phyloP scores from a whole-genome alignment of 2,329 filamentous ascomycete genomes.

The Colletotrichum sp. region DNA sequence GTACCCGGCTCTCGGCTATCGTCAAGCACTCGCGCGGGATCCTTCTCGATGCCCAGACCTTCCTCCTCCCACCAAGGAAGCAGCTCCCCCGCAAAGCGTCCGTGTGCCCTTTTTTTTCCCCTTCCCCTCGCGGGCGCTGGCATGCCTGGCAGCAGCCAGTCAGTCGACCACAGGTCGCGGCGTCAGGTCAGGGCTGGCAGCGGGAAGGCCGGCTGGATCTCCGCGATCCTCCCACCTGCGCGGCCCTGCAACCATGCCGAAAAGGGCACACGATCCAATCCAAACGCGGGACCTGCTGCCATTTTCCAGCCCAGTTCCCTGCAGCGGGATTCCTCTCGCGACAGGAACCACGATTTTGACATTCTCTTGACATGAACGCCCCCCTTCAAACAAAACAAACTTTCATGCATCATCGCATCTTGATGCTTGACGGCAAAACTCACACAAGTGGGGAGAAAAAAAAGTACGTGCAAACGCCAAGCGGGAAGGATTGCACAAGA shows the following conservation, averaged over 20 bases:
- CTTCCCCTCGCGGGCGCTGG: background rate
- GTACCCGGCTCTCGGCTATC: background rate
- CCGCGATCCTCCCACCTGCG: background rate
- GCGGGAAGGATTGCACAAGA: background rate
- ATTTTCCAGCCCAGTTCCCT: background rate
- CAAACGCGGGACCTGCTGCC: background rate
- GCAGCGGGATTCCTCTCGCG: background rate
- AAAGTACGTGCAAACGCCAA: background rate
- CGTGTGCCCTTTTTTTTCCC: background rate
- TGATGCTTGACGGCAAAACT: background rate
- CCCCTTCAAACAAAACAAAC: background rate
- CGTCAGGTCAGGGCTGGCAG: background rate
- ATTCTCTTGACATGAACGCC: background rate
- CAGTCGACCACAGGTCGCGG: background rate
- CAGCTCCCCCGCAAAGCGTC: background rate
- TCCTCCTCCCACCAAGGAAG: background rate
- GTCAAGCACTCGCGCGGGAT: background rate
- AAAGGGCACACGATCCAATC: background rate
- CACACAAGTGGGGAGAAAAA: background rate
- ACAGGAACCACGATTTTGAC: background rate
- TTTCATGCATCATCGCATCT: background rate
- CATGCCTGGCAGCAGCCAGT: background rate
- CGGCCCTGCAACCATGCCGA: background rate
- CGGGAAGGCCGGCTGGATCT: slow-evolving; percentile 13
- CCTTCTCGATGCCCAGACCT: background rate